These are phyloP conservation scores for Pseudognaphalium luteoalbum DNA, from an alignment of 129 eudicot species.

Conservation along the genomic window DNA sequence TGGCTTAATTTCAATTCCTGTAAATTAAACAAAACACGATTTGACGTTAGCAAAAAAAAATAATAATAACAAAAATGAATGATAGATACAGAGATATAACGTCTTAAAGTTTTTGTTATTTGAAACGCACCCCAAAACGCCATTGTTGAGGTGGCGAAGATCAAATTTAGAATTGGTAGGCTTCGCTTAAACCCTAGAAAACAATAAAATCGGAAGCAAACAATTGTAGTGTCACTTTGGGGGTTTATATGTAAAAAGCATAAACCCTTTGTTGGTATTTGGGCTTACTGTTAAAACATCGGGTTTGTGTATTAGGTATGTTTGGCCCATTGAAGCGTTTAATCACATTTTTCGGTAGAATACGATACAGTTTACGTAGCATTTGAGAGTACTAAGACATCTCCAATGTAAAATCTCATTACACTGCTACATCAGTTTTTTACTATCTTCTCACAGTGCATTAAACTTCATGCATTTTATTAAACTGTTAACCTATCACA, in stretches of 20 bases:
- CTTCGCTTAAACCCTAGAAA: constrained; percentile 56
- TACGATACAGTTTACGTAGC: too few relatives aligned
- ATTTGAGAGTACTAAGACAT: too few relatives aligned
- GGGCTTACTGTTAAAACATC: constrained; percentile 9
- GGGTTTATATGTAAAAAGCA: not conserved
- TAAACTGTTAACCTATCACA: too few relatives aligned
- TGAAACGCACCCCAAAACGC: constrained; percentile 75
- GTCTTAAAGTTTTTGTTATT: not conserved
- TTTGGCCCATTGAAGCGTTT: not conserved
- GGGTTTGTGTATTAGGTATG: not conserved
- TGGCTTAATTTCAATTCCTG: constrained; percentile 84
- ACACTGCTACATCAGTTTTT: too few relatives aligned
- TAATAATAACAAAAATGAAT: not conserved
- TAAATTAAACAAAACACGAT: constrained; percentile 18
- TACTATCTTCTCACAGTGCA: too few relatives aligned
- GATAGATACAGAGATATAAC: not conserved
- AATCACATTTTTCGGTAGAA: too few relatives aligned
- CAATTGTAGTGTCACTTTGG: not conserved
- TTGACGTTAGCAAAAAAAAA: not conserved
- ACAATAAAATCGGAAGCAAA: not conserved
- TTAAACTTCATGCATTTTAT: too few relatives aligned
- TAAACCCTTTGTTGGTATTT: constrained; percentile 10
- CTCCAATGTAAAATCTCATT: too few relatives aligned
- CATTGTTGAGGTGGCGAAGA: constrained; percentile 38
- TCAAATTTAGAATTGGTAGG: constrained; percentile 12